Conservation (phyloP, 306 rosid genomes). For the Hippophae tibetana region DNA sequence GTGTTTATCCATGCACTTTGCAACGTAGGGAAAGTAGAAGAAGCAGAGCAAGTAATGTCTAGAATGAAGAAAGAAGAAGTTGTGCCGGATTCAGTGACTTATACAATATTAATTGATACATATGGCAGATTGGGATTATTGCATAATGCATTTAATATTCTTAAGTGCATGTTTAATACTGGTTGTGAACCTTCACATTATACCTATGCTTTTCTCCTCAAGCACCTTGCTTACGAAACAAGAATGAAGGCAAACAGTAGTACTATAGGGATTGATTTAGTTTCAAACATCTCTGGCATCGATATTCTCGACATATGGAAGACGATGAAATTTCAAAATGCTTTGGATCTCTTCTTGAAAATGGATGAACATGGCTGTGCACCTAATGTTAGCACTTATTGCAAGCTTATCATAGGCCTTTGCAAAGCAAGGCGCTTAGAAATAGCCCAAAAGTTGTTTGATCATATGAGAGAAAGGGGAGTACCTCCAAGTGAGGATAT, state of each 20-base stretch:
- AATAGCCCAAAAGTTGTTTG: constrained; percentile 38
- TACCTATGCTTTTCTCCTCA: constrained; percentile 50
- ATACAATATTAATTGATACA: constrained; percentile 45
- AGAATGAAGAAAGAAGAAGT: constrained; percentile 53
- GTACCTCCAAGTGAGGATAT: constrained; percentile 44
- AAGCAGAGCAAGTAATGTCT: constrained; percentile 53
- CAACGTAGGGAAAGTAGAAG: constrained; percentile 49
- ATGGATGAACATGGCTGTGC: constrained; percentile 53
- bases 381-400: constrained; percentile 53
- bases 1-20: constrained; percentile 67
- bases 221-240: constrained; percentile 43
- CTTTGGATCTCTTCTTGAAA: constrained; percentile 44
- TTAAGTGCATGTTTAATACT: constrained; percentile 51
- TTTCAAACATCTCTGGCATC: constrained; percentile 20
- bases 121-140: constrained; percentile 54
- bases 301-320: constrained; percentile 48
- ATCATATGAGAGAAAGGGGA: constrained; percentile 48
- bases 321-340: constrained; percentile 41
- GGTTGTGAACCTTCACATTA: constrained; percentile 59
- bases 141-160: constrained; percentile 54
- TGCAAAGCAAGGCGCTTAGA: constrained; percentile 46
- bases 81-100: constrained; percentile 46
- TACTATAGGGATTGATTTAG: constrained; percentile 19
- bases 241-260: constrained; percentile 14
- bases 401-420: constrained; percentile 59